Evolutionary conservation across 116 monocot species (phyloP), one percentile per base, ranked within the genome.

Genomic region (Trichopus zeylanicus): DNA sequence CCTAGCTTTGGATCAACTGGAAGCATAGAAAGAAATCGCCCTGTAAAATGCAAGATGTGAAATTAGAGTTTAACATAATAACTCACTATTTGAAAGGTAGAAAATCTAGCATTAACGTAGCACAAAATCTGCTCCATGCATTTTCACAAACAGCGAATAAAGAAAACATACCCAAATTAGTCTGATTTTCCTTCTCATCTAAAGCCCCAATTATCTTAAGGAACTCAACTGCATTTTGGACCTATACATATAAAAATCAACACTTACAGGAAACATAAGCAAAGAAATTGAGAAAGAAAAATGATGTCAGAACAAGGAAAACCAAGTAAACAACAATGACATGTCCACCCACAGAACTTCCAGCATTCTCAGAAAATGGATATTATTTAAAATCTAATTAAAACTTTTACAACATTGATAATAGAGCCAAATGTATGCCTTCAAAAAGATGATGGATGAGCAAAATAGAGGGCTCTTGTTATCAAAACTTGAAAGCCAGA

Each of bases 1-100:
- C 98, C 98, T 42, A 98, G 73, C 70, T 98, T 98, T 23, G 98
- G 98, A 72, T 98, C 98, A 67, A 98, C 91, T 18, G 98, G 98
- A 78, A 98, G 92, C 77, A 91, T 83, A 53, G 98, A 91, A 53
- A 98, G 91, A 59, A 88, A 98, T 67, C 48, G 64, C 54, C 92
- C 92, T 91, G 60, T 23, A 82, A 3, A 67, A 26, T 25, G 22
- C 33, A 57, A 33, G 31, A 33, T 16, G n/a, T n/a, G 18, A 42
- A 42, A 13, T 37, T 11, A 11, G 13, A 16, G 42, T 18, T 1
- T 42, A 42, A 2, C 3, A 16, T 42, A 42, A 9, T n/a, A 42
- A 42, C 13, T 2, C 16, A 42, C 12, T 15, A 49, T 64, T 32
- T 26, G 70, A 56, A 64, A 54, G 18, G 11, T 18, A 42, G 39